Evolutionary conservation across 257 asterid species (phyloP).

Genomic region (Przewalskia tangutica): DNA sequence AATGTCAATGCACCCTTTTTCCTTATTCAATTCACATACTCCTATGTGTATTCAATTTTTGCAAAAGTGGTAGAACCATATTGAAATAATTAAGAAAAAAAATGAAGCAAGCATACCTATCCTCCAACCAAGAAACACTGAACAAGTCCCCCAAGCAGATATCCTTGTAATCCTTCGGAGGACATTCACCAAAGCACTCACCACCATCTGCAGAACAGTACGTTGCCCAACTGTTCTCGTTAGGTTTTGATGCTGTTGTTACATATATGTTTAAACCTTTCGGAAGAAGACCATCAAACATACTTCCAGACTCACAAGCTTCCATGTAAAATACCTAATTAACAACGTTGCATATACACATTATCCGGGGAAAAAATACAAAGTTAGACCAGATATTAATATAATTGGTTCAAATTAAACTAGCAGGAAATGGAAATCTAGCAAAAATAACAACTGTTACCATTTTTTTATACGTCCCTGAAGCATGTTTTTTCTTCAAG

Average conservation of each 20-base stretch:
- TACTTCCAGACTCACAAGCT: conserved; percentile 93
- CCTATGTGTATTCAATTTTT: background rate
- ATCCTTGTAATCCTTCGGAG: conserved; percentile 15
- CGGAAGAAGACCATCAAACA: conserved; percentile 82
- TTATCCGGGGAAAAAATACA: background rate
- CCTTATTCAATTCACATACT: too few species aligned
- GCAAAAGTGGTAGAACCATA: background rate
- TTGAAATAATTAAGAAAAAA: background rate
- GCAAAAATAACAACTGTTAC: conserved; percentile 21
- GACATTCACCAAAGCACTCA: conserved; percentile 38
- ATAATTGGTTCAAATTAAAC: background rate
- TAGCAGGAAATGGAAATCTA: background rate
- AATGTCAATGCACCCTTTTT: background rate
- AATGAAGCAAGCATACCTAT: conserved; percentile 24
- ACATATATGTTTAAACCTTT: conserved; percentile 67
- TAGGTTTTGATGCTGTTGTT: conserved; percentile 84
- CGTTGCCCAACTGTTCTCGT: conserved; percentile 86
- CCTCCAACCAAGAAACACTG: conserved; percentile 94
- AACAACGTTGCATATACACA: background rate
- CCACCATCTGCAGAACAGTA: conserved; percentile 36
- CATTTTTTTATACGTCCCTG: conserved; percentile 72
- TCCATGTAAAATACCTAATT: conserved; percentile 74
- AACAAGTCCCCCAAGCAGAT: conserved; percentile 91
- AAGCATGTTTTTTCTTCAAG: conserved; percentile 59
- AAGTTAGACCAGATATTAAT: background rate